Evolutionary conservation across 192 early-diverging fungal species (phyloP), one percentile per base, ranked within the genome.

Genomic region (Spizellomyces sp.): DNA sequence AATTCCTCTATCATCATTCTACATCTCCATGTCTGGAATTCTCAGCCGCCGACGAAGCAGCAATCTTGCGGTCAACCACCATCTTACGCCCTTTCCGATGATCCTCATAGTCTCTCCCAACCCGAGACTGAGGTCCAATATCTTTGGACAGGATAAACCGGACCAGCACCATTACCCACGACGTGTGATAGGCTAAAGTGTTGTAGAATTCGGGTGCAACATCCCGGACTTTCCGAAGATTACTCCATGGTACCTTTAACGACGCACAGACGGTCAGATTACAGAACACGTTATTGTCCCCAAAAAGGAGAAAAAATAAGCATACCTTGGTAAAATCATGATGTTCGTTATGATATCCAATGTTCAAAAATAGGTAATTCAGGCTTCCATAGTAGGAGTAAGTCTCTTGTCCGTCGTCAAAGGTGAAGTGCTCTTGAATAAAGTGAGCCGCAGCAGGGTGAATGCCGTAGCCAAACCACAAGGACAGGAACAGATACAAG

Each of bases 311-410:
- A 36, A 36, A 36, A 0, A 15, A 17, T 8, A 19, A 61, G 44
- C 72, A 9, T 62, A 75, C 73, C 70, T 78, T 90, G 73, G 89
- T 89, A 83, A 96, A 97, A 80, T 98, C 96, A 82, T 98, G 95
- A 87, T 98, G 96, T 84, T 98, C 96, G 78, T 94, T 96, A 83
- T 98, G 96, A 79, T 93, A 95, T 48, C 96, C 96, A 70, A 96
- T 92, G 88, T 98, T 98, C 83, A 95, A 89, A 77, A 90, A 92
- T 48, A 93, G 84, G 55, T 79, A 76, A 85, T 98, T 98, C 55
- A 94, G 80, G 62, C 84, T 81, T 22, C 95, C 95, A 68, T 98
- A 98, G 90, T 98, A 98, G 69, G 92, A 94, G 83, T 98, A 98
- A 2, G 95, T 98, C 75, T 98, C 95, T 74, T 94, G 90, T 9